Evolutionary conservation across 495 filamentous ascomycete genomes (phyloP).

Genomic region (Penicillium canescens): DNA sequence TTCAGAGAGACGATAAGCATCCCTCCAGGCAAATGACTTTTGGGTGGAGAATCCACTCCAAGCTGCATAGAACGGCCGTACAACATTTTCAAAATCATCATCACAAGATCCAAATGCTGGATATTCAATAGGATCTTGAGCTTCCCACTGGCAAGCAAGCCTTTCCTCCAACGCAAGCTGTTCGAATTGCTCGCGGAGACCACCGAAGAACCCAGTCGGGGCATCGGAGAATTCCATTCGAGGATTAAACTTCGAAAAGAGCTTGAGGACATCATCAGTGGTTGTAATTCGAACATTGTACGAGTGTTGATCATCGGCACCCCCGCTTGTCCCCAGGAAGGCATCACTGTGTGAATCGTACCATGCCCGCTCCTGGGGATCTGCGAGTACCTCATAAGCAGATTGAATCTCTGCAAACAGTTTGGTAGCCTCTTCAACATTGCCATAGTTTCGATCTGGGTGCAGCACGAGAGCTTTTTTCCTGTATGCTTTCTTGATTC

Average conservation of each 20-base stretch:
- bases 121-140: constrained; percentile 59
- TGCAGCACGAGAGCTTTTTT: constrained; percentile 90
- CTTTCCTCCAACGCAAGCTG: constrained; percentile 81
- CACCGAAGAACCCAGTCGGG: constrained; percentile 77
- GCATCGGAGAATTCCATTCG: constrained; percentile 77
- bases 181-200: constrained; percentile 71
- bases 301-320: constrained; percentile 51
- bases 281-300: constrained; percentile 71
- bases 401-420: constrained; percentile 90
- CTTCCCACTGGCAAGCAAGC: constrained; percentile 67
- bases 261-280: constrained; percentile 67
- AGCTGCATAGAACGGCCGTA: constrained; percentile 75
- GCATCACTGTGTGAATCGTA: constrained; percentile 92
- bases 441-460: constrained; percentile 90
- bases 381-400: constrained; percentile 92
- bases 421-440: constrained; percentile 76
- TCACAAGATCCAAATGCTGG: constrained; percentile 74
- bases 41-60: constrained; percentile 83
- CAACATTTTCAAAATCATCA: constrained; percentile 68
- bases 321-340: constrained; percentile 64
- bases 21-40: constrained; percentile 88
- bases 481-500: constrained; percentile 92
- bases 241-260: constrained; percentile 75
- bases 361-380: constrained; percentile 94
- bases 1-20: constrained; percentile 76